Conservation (phyloP, 2,329 filamentous ascomycete genomes). For the Spiromastix sp. region DNA sequence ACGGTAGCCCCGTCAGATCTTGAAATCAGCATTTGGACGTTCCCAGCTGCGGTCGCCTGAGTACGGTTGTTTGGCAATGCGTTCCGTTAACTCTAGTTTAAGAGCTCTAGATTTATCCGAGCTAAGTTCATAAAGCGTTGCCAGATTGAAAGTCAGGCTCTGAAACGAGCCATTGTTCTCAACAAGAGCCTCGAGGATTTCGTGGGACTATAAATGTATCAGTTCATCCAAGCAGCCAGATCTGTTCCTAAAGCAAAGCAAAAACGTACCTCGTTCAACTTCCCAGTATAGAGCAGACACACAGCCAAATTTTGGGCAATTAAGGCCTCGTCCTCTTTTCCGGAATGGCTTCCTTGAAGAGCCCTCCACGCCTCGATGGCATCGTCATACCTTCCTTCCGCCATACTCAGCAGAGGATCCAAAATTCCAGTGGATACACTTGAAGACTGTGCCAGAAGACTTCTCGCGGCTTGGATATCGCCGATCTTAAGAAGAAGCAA, state of each 20-base stretch:
- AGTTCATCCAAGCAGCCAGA: constrained; percentile 5
- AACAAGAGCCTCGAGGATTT: constrained; percentile 57
- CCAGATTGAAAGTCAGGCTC: constrained; percentile 77
- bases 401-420: constrained; percentile 63
- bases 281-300: constrained; percentile 70
- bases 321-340: constrained; percentile 51
- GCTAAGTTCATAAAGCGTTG: constrained; percentile 84
- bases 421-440: constrained; percentile 21
- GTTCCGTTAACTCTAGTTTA: constrained; percentile 63
- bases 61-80: constrained; percentile 50
- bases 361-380: constrained; percentile 54
- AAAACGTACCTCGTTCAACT: constrained; percentile 54
- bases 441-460: constrained; percentile 33
- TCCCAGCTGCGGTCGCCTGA: constrained; percentile 54
- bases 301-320: constrained; percentile 74
- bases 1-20: constrained; percentile 54
- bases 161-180: constrained; percentile 57
- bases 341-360: constrained; percentile 38
- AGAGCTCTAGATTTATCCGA: constrained; percentile 62
- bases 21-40: constrained; percentile 63
- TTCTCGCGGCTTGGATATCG: constrained; percentile 57
- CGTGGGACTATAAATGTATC: constrained; percentile 43
- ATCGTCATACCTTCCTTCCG: constrained; percentile 59
- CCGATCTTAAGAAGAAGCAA: constrained; percentile 72
- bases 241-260: too few relatives aligned